Base-by-base conservation (phyloP, 164 flowering plant genomes). In the Nelumbo lutea region DNA sequence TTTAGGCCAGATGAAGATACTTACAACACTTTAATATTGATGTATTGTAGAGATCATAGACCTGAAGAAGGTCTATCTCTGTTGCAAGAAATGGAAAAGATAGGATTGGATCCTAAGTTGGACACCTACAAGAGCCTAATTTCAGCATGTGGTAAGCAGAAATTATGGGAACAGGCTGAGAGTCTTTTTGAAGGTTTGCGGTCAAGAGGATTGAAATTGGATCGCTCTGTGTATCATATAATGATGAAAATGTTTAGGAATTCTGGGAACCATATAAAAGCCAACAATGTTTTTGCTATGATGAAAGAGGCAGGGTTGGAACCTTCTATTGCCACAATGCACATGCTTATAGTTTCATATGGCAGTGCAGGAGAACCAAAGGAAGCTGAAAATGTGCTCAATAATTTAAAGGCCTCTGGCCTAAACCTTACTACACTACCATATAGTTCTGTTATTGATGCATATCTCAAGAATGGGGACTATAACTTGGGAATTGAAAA, bases 241-340 rank as follows among this genome's bases (percentile, higher is more conserved):
- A 89, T 96, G 99, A 87, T 96, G 92, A 96, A 90, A 80, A 84
- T 88, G 74, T 92, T 68, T 67, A 83, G 98, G 78, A 76, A 77
- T 70, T 77, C 83, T 58, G 97, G 93, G 53, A 70, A 82, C 59
- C 86, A 85, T 79, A 73, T 76, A 39, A 92, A 90, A 81, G 96
- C 97, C 52, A 91, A 90, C 79, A 85, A 78, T 39, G 68, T 90
- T 43, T 68, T 92, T n/a, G 76, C 67, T 71, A 64, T 70, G 75
- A 92, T 96, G 99, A 90, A 83, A 78, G 89, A 87, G 66, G 81
- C 78, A 1, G 95, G 97, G 58, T 73, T 90, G 45, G 90, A 92
- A 64, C 97, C 99, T 62, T 81, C 86, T 4, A 62, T 80, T 76
- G 97, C 97, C 70, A 92, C 99, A 62, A 92, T 92, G 97, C 99